phyloP scores from a whole-genome alignment of 768 basidiomycete species.

The Bullera alba region DNA sequence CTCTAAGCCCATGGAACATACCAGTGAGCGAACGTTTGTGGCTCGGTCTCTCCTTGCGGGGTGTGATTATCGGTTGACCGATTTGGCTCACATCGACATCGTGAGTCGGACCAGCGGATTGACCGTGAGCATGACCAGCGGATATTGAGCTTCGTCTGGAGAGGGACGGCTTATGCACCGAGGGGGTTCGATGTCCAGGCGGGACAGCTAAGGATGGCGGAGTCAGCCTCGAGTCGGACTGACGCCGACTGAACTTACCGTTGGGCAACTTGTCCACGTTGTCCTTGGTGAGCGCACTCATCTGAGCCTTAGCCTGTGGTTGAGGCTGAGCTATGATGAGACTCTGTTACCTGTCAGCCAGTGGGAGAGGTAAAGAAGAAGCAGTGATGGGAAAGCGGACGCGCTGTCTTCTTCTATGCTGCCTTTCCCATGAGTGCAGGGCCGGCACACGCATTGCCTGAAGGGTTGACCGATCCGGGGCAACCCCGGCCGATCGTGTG shows the following conservation, averaged over 20 bases:
- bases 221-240: neutral
- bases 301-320: too few relatives aligned
- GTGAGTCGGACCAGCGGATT: constrained; percentile 10
- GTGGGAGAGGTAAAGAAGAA: neutral
- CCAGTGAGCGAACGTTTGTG: constrained; percentile 37
- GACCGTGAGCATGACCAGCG: constrained; percentile 14
- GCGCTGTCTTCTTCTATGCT: too few relatives aligned
- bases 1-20: constrained; percentile 5
- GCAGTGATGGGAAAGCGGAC: neutral
- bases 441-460: too few relatives aligned
- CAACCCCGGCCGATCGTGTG: too few relatives aligned
- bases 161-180: constrained; percentile 29
- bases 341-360: too few relatives aligned
- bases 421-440: too few relatives aligned
- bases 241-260: neutral
- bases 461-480: too few relatives aligned
- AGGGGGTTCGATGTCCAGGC: constrained; percentile 19
- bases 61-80: constrained; percentile 34
- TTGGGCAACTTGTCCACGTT: constrained; percentile 20
- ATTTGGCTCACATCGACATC: constrained; percentile 31
- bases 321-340: too few relatives aligned
- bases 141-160: constrained; percentile 38
- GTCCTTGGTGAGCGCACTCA: constrained; percentile 26
- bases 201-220: constrained; percentile 1
- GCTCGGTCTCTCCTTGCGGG: constrained; percentile 35